Base-by-base conservation (phyloP, 106 monocot species). In the Dendrobium nobile region DNA sequence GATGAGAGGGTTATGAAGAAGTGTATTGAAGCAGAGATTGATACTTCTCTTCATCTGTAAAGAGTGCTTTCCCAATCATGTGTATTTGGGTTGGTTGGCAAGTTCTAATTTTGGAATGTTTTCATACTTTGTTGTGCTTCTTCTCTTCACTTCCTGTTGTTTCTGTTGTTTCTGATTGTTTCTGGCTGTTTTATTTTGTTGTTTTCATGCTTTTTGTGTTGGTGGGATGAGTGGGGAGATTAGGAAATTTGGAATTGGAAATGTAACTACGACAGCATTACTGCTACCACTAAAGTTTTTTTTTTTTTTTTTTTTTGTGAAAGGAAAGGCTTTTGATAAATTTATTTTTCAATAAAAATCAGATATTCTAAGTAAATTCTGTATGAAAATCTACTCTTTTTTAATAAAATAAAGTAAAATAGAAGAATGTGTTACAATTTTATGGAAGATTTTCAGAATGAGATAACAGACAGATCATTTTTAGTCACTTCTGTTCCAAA, bases 11-110 rank as follows among this genome's bases (percentile, higher is more conserved):
- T 5, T 26, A 16, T 43, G 47, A 79, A 47, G 40, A 74, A 73
- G 41, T 73, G 56, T 43, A 77, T 16, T 77, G 85, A 81, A 40
- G 17, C 54, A 4, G 88, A 88, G 10, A 88, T 95, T 7, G 92
- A 95, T 78, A 95, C 92, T 41, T 87, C 92, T 24, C 95, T 95
- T 86, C 92, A 92, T 85, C 86, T 95, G 82, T 91, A 81, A 74
- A 20, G 13, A 68, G 31, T 13, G 1, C 15, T 70, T 70, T 33
- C 5, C 37, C 15, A 10, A 31, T 33, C 40, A 61, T 61, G 70
- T 9, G 37, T 70, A 37, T 37, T 9, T 58, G 16, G 20, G 58
- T 58, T 58, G 20, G 58, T 58, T 20, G 58, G 58, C 58, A 58
- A 20, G 18, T 20, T 68, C 13, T 68, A 7, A 67, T 68, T 70